Conservation (phyloP, 2,329 filamentous ascomycete genomes). For the Uncinocarpus reesii region DNA sequence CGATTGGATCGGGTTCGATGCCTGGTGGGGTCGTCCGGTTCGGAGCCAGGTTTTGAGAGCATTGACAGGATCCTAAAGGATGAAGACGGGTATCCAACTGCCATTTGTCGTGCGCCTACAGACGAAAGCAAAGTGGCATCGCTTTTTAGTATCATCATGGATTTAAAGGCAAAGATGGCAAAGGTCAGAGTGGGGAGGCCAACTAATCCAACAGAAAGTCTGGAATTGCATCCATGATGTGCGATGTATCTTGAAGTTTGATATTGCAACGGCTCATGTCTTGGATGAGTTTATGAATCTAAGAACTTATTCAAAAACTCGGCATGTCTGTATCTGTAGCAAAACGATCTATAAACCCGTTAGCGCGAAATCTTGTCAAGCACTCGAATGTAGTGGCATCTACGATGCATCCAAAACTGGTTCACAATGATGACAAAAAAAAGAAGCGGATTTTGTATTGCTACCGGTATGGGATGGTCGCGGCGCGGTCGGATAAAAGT, state of each 20-base stretch:
- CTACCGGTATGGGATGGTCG: too few species aligned
- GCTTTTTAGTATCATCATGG: constrained; percentile 35
- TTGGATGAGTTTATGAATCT: too few species aligned
- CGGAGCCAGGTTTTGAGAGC: constrained; percentile 15
- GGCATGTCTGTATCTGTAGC: too few species aligned
- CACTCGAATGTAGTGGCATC: too few species aligned
- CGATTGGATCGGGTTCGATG: constrained; percentile 25
- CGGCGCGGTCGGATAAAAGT: too few species aligned
- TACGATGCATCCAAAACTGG: too few species aligned
- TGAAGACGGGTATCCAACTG: constrained; percentile 24
- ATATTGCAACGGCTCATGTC: not conserved
- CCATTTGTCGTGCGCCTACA: constrained; percentile 27
- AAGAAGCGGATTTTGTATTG: too few species aligned
- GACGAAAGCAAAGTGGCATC: constrained; percentile 25
- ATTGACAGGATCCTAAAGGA: constrained; percentile 27
- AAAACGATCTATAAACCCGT: too few species aligned
- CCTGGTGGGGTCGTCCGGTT: constrained; percentile 17
- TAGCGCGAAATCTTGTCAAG: too few species aligned
- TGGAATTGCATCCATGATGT: constrained; percentile 22
- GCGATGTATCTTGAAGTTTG: too few species aligned
- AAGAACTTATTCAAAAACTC: too few species aligned
- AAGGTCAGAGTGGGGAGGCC: constrained; percentile 29
- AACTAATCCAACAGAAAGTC: constrained; percentile 20
- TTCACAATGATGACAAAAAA: too few species aligned
- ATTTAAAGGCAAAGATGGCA: constrained; percentile 25